phyloP scores from a whole-genome alignment of 768 basidiomycete species.

The Kwoniella dejecticola region DNA sequence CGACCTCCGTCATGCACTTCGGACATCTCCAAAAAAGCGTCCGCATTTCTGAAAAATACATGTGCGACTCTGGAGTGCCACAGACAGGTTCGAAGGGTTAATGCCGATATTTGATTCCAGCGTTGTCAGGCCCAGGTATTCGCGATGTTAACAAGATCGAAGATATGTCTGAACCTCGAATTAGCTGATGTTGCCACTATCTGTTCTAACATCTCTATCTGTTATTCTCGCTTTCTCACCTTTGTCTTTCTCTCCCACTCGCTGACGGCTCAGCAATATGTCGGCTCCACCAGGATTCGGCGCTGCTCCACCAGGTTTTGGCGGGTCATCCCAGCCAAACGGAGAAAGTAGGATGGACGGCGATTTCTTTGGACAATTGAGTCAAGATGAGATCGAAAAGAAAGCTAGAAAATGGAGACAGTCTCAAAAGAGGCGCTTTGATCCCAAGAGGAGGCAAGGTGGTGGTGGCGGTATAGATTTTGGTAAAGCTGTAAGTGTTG shows the following conservation, averaged over 20 bases:
- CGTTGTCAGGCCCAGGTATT: neutral
- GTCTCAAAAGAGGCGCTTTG: slow-evolving; percentile 75
- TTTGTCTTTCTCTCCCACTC: neutral
- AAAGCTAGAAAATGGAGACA: slow-evolving; percentile 97
- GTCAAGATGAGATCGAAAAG: slow-evolving; percentile 73
- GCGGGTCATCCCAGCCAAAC: slow-evolving; percentile 20
- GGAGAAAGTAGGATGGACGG: slow-evolving; percentile 41
- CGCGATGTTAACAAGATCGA: slow-evolving; percentile 10
- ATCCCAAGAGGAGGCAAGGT: slow-evolving; percentile 50
- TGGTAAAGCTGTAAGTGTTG: slow-evolving; percentile 53
- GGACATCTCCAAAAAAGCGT: neutral
- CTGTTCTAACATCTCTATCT: neutral
- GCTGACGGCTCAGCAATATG: slow-evolving; percentile 16
- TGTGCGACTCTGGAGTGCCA: neutral
- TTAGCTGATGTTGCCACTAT: neutral
- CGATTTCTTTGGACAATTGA: slow-evolving; percentile 57
- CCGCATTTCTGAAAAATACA: too few relatives aligned
- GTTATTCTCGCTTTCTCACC: neutral
- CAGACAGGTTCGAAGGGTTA: neutral
- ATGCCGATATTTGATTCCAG: slow-evolving; percentile 5
- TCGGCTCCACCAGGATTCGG: slow-evolving; percentile 46
- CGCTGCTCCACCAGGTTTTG: slow-evolving; percentile 22
- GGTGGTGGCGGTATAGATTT: slow-evolving; percentile 56
- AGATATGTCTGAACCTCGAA: neutral
- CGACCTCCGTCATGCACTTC: too few relatives aligned